Evolutionary conservation across 306 rosid genomes (phyloP).

Genomic region (Acacia crassicarpa): DNA sequence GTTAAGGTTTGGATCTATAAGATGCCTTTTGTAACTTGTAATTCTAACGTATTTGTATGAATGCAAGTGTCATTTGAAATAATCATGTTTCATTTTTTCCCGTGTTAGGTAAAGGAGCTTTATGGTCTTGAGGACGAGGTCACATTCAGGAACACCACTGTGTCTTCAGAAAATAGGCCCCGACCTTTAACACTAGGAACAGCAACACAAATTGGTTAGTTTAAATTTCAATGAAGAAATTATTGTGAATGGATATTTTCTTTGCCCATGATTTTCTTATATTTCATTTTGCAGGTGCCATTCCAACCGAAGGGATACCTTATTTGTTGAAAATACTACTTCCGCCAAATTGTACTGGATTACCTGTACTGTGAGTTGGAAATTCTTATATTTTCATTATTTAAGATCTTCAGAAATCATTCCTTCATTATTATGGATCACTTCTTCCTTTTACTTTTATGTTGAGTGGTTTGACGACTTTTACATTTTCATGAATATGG

Average conservation of each 20-base stretch:
- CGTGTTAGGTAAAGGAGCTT: constrained; percentile 80
- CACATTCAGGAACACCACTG: constrained; percentile 72
- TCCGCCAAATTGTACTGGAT: constrained; percentile 77
- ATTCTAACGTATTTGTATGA: constrained; percentile 7
- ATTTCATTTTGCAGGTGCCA: constrained; percentile 62
- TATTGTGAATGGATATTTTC: background rate
- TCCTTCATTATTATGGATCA: constrained; percentile 17
- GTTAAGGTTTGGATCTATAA: constrained; percentile 55
- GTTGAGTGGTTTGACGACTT: background rate
- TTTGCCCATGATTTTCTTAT: constrained; percentile 5
- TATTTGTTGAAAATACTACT: constrained; percentile 88
- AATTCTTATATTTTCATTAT: background rate
- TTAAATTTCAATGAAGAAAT: constrained; percentile 22
- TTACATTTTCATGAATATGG: background rate
- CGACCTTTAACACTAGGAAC: constrained; percentile 78
- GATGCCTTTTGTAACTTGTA: constrained; percentile 3
- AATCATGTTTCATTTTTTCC: constrained; percentile 8
- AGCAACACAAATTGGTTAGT: constrained; percentile 93
- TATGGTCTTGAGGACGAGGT: constrained; percentile 77
- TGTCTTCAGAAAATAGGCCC: constrained; percentile 72
- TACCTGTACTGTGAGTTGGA: constrained; percentile 73
- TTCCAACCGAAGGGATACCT: constrained; percentile 94
- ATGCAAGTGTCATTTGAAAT: constrained; percentile 15
- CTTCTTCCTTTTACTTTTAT: background rate
- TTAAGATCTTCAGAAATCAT: background rate